Evolutionary conservation across 2,329 filamentous ascomycete species (phyloP).

Genomic region (Cercospora sp.): DNA sequence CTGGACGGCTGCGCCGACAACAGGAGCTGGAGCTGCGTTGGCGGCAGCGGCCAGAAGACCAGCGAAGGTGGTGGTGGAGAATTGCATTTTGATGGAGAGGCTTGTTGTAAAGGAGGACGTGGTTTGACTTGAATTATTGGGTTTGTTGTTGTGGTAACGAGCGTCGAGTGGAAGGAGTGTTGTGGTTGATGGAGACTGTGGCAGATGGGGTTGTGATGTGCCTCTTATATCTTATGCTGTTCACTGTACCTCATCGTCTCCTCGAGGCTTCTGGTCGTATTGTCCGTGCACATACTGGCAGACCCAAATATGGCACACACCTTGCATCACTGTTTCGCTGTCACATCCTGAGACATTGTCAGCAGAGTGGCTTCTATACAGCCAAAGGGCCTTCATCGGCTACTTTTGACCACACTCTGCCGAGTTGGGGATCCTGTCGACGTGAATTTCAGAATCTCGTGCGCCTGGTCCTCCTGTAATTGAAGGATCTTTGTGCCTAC

Average conservation of each 20-base stretch:
- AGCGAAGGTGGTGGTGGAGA: not conserved
- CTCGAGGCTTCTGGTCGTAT: not conserved
- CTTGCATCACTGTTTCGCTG: not conserved
- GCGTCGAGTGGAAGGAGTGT: not conserved
- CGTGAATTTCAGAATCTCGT: not conserved
- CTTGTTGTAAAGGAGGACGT: not conserved
- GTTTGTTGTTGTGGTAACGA: not conserved
- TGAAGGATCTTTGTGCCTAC: not conserved
- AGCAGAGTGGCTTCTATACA: not conserved
- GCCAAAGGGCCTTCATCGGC: not conserved
- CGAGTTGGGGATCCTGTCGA: not conserved
- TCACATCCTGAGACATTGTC: not conserved
- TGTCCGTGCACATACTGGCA: not conserved
- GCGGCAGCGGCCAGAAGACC: not conserved
- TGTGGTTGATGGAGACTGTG: not conserved
- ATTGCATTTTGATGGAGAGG: not conserved
- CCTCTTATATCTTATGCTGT: not conserved
- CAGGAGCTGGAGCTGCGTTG: not conserved
- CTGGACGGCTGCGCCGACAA: not conserved
- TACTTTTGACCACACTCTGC: not conserved
- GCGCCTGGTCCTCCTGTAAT: not conserved
- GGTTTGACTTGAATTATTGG: not conserved
- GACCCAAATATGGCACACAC: not conserved
- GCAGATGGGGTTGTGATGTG: not conserved
- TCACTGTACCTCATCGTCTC: not conserved